A percentile compares a stretch with the other conserved stretches of the same genome.
These are phyloP conservation scores for Cytospora leucostoma DNA, from an alignment of 2,329 filamentous ascomycete species.

Conservation along the genomic window DNA sequence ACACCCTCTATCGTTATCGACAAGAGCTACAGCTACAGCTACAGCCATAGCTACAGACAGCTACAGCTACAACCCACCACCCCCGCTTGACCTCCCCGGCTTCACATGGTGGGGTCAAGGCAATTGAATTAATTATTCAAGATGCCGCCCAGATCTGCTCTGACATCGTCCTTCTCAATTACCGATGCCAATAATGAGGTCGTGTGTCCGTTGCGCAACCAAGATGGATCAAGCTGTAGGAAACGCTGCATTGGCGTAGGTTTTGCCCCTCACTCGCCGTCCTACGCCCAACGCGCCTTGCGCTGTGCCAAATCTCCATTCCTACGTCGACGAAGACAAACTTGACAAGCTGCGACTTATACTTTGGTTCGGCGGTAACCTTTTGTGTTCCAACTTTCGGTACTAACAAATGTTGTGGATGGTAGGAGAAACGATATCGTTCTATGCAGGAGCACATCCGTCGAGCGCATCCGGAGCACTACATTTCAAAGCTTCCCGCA, in stretches of 20 bases:
- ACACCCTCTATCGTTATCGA: constrained; percentile 32
- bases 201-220: constrained; percentile 91
- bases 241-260: constrained; percentile 98
- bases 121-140: constrained; percentile 31
- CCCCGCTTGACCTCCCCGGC: constrained; percentile 7
- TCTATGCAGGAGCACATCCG: constrained; percentile 99
- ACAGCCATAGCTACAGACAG: constrained; percentile 26
- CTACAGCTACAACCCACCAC: constrained; percentile 5
- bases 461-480: constrained; percentile 93
- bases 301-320: constrained; percentile 21
- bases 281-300: constrained; percentile 18
- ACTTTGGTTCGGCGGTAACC: neutral
- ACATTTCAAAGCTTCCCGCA: constrained; percentile 96
- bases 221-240: constrained; percentile 94
- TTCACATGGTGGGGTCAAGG: constrained; percentile 58
- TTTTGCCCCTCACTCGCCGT: constrained; percentile 20
- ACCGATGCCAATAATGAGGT: constrained; percentile 94
- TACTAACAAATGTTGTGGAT: constrained; percentile 28
- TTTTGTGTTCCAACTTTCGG: neutral
- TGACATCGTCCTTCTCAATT: constrained; percentile 89
- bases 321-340: constrained; percentile 18
- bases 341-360: neutral
- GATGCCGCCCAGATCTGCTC: constrained; percentile 87
- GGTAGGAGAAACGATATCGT: constrained; percentile 63
- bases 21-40: constrained; percentile 29